Conservation (phyloP, 495 filamentous ascomycete species). For the Lindgomyces ingoldianus region DNA sequence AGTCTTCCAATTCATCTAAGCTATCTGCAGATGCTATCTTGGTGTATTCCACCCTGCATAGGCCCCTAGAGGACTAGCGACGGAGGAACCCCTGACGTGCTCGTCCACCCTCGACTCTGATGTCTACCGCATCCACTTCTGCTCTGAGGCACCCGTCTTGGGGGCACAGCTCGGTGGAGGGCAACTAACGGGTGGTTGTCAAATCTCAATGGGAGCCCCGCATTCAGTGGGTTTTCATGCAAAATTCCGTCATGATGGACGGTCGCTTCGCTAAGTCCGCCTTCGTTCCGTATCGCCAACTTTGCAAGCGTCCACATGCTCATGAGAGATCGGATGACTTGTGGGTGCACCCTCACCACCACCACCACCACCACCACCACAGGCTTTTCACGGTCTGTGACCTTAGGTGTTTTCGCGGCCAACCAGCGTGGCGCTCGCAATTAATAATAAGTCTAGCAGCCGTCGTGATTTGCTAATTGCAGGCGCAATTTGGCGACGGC, state of each 20-base stretch:
- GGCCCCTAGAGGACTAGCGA: no score
- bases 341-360: not conserved
- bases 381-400: not conserved
- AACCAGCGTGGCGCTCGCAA: not conserved
- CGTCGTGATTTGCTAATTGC: no score
- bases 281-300: no score
- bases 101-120: not conserved
- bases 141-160: no score
- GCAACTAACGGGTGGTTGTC: not conserved
- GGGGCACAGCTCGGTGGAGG: not conserved
- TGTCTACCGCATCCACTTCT: not conserved
- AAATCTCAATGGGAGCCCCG: constrained; percentile 1
- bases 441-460: no score
- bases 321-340: constrained; percentile 6
- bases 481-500: not conserved
- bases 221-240: not conserved
- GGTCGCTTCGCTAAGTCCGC: not conserved
- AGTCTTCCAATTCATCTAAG: no score
- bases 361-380: not conserved
- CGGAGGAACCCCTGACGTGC: not conserved
- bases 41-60: no score
- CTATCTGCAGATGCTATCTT: not conserved
- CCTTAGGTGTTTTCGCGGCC: not conserved
- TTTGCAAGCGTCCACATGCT: not conserved
- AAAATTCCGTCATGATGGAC: not conserved